Base-by-base conservation (phyloP, 2,329 filamentous ascomycete species). In the Claviceps purpurea region DNA sequence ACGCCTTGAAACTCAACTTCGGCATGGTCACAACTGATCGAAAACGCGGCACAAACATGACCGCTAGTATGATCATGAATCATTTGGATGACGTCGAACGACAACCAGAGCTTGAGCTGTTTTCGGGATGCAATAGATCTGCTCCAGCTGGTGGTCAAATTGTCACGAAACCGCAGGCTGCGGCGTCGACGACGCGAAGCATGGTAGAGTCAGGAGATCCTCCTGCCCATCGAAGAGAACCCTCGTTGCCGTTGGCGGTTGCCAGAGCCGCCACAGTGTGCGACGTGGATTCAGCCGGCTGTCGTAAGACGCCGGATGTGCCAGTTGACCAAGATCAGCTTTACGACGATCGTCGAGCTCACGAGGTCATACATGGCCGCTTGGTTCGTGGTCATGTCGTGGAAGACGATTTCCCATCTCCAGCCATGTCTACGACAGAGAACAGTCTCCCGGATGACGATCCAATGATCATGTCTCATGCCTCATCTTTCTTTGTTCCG, bases 1-100 rank as follows among this genome's bases (percentile, higher is more conserved):
- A 98, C 71, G 89, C 89, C 2, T 71, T 98, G 60, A 97, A 97
- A 75, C 79, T 98, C 60, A 97, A 94, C 73, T 98, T 98, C 60
- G 93, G 93, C 59, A 89, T 98, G 64, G 89, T 98, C 52, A 94
- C 88, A 2, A 94, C 89, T 6, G 89, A 94, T 60, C 77, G 81
- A 60, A 82, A 81, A 62, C 75, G 85, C 50, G 73, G 76, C 40
- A 79, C 81, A 47, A 84, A 84, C 55, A 84, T 90, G 81, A 79
- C 81, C 45, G 81, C 84, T 48, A 95, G 89, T 66, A 84, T 87
- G 69, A 84, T 95, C 58, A 79, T 87, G 70, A 76, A 72, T 51
- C 81, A 84, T 57, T 75, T 85, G 16, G 83, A 87, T 63, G 77
- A 75, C 2, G 71, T 77, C 10, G 74, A 80, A 49, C 72, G 72